phyloP scores from a whole-genome alignment of 306 rosid genomes.

The Oxytropis ochrocephala region DNA sequence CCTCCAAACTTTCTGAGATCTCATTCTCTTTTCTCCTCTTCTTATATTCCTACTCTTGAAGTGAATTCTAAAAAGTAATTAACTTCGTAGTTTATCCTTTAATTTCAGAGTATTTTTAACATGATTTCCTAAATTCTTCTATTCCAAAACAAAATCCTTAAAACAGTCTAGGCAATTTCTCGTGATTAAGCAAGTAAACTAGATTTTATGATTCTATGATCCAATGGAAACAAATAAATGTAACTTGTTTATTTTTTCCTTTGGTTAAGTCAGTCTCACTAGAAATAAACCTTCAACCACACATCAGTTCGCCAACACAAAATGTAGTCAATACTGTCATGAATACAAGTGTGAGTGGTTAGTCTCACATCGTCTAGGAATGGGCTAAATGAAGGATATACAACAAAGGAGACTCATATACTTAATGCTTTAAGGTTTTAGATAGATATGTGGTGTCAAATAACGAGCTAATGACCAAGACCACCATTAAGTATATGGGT shows the following conservation, averaged over 20 bases:
- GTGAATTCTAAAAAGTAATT: too few species aligned
- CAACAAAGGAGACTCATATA: too few species aligned
- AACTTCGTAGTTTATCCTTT: background rate
- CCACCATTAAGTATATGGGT: too few species aligned
- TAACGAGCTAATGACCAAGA: too few species aligned
- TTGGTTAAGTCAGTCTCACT: background rate
- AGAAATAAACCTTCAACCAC: conserved; percentile 10
- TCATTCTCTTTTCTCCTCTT: background rate
- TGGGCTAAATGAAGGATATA: too few species aligned
- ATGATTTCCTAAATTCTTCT: background rate
- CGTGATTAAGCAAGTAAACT: background rate
- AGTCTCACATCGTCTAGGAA: too few species aligned
- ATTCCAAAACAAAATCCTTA: background rate
- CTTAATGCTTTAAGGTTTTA: too few species aligned
- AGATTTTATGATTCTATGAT: background rate
- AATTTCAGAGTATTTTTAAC: background rate
- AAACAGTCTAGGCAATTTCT: background rate
- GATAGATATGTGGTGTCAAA: too few species aligned
- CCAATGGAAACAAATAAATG: background rate
- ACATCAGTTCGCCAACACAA: background rate
- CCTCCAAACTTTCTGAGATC: background rate
- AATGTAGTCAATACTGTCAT: background rate
- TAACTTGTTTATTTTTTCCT: background rate
- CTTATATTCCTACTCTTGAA: background rate
- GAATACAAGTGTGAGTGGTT: too few species aligned